phyloP scores from a whole-genome alignment of 73 alveolate genomes.

The Tetrahymena elliotti region DNA sequence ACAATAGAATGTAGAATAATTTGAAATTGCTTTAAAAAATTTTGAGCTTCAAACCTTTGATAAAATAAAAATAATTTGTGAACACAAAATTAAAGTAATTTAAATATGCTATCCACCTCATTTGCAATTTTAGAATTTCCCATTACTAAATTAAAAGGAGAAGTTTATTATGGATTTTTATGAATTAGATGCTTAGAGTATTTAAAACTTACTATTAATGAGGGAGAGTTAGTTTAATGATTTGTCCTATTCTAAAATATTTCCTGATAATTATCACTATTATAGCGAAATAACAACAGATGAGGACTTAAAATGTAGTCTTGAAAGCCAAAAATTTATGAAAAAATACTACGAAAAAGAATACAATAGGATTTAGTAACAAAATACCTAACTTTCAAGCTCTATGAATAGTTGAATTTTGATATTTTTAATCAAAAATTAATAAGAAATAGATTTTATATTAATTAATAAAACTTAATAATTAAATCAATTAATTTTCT shows the following conservation, averaged over 20 bases:
- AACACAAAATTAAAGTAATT: too few relatives aligned
- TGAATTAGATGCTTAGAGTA: not conserved
- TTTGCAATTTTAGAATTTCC: not conserved
- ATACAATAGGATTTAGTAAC: too few relatives aligned
- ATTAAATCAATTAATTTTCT: too few relatives aligned
- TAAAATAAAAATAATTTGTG: not conserved
- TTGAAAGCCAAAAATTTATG: not conserved
- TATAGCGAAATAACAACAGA: not conserved
- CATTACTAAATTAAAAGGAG: not conserved
- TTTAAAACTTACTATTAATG: not conserved
- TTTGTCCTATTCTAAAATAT: not conserved
- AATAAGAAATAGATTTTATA: too few relatives aligned
- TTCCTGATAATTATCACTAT: not conserved
- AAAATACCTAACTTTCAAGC: too few relatives aligned
- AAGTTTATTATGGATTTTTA: too few relatives aligned
- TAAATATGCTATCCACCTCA: not conserved
- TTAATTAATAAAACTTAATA: too few relatives aligned
- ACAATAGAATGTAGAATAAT: not conserved
- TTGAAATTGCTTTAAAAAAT: not conserved
- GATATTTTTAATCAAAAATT: too few relatives aligned
- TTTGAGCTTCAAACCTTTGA: not conserved
- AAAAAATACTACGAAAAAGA: not conserved
- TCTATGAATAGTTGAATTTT: too few relatives aligned
- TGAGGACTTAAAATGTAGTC: not conserved
- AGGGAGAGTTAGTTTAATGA: not conserved